Base-by-base conservation (phyloP, 164 flowering plant species). In the Paratinospora sagittata region DNA sequence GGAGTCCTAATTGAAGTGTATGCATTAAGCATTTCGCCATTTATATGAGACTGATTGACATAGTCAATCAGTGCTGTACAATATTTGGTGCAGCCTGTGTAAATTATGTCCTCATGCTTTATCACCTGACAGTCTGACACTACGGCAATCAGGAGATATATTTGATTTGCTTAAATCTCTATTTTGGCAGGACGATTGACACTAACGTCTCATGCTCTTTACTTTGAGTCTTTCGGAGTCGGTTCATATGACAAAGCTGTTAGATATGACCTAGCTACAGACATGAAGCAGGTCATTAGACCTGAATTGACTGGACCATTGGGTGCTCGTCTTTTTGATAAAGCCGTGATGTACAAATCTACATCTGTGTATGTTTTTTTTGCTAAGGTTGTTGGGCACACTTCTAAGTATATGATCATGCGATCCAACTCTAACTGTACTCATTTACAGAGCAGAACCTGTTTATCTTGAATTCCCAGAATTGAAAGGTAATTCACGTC, bases 291-390 rank as follows among this genome's bases (percentile, higher is more conserved):
- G 82, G 85, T 87, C 65, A 72, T 93, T 69, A 91, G 88, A 81
- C 89, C 96, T 72, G 98, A 89, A 70, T 72, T 90, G 81, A 93
- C 97, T 70, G 98, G 98, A 68, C 97, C 94, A 52, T 74, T 89
- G 83, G 98, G 98, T 72, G 88, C 94, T 76, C 90, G 92, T 63
- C 81, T 93, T 69, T 93, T 90, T 81, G 97, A 93, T 77, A 91
- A 85, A 78, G 98, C 97, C 33, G 83, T 93, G 68, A 85, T 90
- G 90, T 93, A 91, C 85, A 88, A 87, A 61, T 91, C 97, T 72
- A 74, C 76, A 61, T 74, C 85, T 45, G 58, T 86, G 98, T 93
- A 90, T 41, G 97, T 80, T 73, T 67, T 70, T 45, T 7, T 47
- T 60, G 49, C 27, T 11, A 69, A 65, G 70, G 69, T 66, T 66